These are phyloP conservation scores for Mycena vulgaris DNA, from an alignment of 768 basidiomycete species.

Conservation along the genomic window DNA sequence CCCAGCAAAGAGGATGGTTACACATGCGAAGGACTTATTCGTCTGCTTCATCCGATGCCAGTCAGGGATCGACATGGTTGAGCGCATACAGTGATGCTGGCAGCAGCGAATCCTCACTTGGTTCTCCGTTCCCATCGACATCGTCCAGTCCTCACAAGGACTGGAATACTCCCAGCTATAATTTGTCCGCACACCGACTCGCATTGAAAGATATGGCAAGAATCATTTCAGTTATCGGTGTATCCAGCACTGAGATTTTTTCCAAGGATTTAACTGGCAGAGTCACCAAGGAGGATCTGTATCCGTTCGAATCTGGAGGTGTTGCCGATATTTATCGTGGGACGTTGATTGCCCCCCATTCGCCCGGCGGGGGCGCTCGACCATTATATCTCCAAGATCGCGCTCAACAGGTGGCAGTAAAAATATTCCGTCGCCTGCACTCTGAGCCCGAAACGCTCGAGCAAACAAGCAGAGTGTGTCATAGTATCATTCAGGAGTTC, in stretches of 20 bases:
- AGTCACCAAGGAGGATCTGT: slow-evolving; percentile 15
- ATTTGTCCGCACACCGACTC: neutral
- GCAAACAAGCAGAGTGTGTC: slow-evolving; percentile 12
- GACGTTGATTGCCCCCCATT: neutral
- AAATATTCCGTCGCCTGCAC: slow-evolving; percentile 30
- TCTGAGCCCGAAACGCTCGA: slow-evolving; percentile 12
- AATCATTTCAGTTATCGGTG: neutral
- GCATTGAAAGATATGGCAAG: neutral
- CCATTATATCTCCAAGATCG: neutral
- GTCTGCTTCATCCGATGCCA: neutral
- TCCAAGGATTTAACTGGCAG: slow-evolving; percentile 16
- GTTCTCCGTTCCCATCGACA: neutral
- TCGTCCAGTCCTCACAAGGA: neutral
- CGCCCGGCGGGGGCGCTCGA: neutral
- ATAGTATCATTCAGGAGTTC: too few species aligned
- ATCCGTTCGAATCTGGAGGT: slow-evolving; percentile 25
- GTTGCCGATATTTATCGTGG: slow-evolving; percentile 28
- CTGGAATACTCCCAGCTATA: neutral
- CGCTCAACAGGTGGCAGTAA: slow-evolving; percentile 2
- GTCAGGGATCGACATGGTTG: neutral
- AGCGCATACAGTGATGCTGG: slow-evolving; percentile 8
- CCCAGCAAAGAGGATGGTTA: neutral
- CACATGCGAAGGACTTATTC: neutral
- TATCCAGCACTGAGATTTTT: neutral
- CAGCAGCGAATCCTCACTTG: neutral